Base-by-base conservation (phyloP, 306 rosid genomes). In the Fagus sylvatica region DNA sequence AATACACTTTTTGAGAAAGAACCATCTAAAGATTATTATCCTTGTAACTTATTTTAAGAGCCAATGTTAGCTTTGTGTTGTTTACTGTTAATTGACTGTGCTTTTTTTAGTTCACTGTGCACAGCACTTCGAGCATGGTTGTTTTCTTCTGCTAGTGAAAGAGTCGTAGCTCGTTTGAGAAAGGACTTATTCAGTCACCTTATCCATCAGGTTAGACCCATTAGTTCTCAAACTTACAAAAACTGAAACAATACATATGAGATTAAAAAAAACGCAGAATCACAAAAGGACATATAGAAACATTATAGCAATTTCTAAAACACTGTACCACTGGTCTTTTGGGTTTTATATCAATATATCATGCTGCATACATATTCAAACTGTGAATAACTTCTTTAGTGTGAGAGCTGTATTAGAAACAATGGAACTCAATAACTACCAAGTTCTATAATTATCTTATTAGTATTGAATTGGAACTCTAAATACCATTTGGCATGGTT, bases 111-210 rank as follows among this genome's bases (percentile, higher is more conserved):
- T 15, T 82, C 89, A 59, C 41, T 85, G 53, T 85, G 84, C 84
- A 72, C 89, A 37, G 81, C 86, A 39, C 46, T 85, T 71, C 86
- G 89, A 67, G 86, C 86, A 40, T 85, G 89, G 86, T 77, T 85
- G 62, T 85, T 85, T 74, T 43, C 82, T 43, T 82, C 89, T 41
- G 84, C 89, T 54, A 85, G 89, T 73, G 89, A 85, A 74, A 85
- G 86, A 42, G 89, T 85, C 33, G 89, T 82, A 28, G 84, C 89
- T 73, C 89, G 89, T 34, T 61, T 85, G 74, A 85, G 89, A 75
- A 85, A 79, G 80, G 77, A 76, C 69, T 73, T 85, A 43, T 85
- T 82, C 40, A 73, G 73, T 55, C 89, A 85, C 81, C 89, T 85
- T 76, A 79, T 85, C 54, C 68, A 69, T 43, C 89, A 82, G 84